Evolutionary conservation across 768 basidiomycete genomes (phyloP), one percentile per base, ranked within the genome.

Genomic region (Sporobolomyces phaffii): DNA sequence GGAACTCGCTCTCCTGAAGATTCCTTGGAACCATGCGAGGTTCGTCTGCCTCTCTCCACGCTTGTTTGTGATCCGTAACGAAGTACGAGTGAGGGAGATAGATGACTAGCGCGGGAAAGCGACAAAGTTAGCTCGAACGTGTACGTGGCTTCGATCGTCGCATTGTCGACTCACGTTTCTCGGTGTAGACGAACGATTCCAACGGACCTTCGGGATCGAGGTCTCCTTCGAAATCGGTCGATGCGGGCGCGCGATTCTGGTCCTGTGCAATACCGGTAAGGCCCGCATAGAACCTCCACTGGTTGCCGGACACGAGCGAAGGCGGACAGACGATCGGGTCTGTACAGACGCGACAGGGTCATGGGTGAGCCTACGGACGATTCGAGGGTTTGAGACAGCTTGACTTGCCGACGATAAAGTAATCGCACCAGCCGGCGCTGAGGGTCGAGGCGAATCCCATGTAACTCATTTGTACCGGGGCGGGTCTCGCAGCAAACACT

Each of bases 381-480:
- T 31, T 43, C 18, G 61, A 18, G 9, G 48, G 24, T 38, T 17
- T 24, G 22, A 11, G n/a, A 43, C 28, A 6, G 10, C 8, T 9
- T 2, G 13, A 58, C 64, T n/a, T 7, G 60, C 69, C 70, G 48
- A 66, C 65, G 40, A 65, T 61, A 52, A 58, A 60, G 76, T 44
- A 54, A 48, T 74, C 73, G 44, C 65, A 67, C 65, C 65, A 74
- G 72, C 80, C 78, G 3, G 80, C 79, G 57, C 75, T 79, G 14
- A 82, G 68, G 6, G 82, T 82, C 20, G 83, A 82, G 7, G 83
- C 82, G 56, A 81, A 83, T 22, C 82, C 82, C 79, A 83, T 82
- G 63, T 61, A 74, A 48, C 24, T 81, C 56, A 83, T 76, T 72
- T 83, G 82, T 14, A 83, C 73, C 4, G 82, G 83, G 53, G 79